These are phyloP conservation scores for Galeopsis tetrahit DNA, from an alignment of 257 asterid genomes.

Conservation along the genomic window DNA sequence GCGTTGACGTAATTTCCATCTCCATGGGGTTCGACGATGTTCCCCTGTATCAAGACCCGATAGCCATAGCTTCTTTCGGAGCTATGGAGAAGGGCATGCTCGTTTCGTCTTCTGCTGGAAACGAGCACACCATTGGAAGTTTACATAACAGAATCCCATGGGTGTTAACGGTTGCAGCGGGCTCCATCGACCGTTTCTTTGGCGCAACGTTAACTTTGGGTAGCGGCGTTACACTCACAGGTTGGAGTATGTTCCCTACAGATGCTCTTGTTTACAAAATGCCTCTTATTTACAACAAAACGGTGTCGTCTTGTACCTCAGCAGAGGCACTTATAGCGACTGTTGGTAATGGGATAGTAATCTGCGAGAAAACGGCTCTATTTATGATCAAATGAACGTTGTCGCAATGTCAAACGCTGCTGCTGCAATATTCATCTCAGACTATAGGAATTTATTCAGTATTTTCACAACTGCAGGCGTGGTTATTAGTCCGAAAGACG, in stretches of 20 bases:
- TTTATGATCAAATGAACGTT: conserved; percentile 13
- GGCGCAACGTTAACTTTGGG: conserved; percentile 42
- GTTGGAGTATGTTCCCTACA: conserved; percentile 46
- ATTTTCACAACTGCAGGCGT: conserved; percentile 39
- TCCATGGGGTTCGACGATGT: conserved; percentile 41
- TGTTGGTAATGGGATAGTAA: conserved; percentile 27
- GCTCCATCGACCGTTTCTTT: conserved; percentile 41
- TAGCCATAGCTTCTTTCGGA: conserved; percentile 53
- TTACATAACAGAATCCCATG: conserved; percentile 51
- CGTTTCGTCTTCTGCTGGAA: conserved; percentile 48
- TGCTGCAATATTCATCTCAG: conserved; percentile 39
- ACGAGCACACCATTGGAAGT: conserved; percentile 25
- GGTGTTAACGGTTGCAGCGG: conserved; percentile 46
- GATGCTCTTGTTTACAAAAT: conserved; percentile 29
- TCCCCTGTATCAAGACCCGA: conserved; percentile 38
- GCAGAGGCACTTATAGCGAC: background rate
- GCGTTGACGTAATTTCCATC: conserved; percentile 40
- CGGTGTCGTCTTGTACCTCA: conserved; percentile 43
- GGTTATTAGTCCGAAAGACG: conserved; percentile 29
- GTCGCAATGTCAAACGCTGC: conserved; percentile 34
- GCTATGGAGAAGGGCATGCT: conserved; percentile 55
- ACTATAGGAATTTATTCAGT: conserved; percentile 17
- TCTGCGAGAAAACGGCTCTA: conserved; percentile 34
- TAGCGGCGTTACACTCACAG: conserved; percentile 33
- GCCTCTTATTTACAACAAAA: conserved; percentile 42